Evolutionary conservation across 2,329 filamentous ascomycete species (phyloP).

Genomic region (Epicoccum sorghinum): DNA sequence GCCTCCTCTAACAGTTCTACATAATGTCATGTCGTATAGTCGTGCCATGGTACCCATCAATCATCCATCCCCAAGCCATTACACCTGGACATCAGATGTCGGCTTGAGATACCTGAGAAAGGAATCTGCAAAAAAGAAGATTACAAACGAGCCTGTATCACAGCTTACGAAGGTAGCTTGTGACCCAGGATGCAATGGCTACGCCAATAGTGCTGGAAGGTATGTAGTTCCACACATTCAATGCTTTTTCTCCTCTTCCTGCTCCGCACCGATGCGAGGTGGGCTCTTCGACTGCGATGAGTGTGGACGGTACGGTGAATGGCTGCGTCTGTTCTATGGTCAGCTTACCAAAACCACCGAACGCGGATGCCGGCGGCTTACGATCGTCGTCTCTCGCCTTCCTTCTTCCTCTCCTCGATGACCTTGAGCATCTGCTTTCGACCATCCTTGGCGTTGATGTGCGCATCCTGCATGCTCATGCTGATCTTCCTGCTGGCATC

Average conservation of each 20-base stretch:
- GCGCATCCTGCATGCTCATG: slow-evolving; percentile 89
- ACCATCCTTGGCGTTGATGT: slow-evolving; percentile 78
- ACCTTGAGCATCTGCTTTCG: slow-evolving; percentile 91
- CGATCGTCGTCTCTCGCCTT: slow-evolving; percentile 84
- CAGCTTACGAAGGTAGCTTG: no score
- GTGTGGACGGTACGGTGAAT: slow-evolving; percentile 41
- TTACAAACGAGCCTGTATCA: no score
- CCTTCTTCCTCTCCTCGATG: slow-evolving; percentile 84
- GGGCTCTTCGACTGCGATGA: slow-evolving; percentile 44
- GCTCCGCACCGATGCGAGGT: slow-evolving; percentile 47
- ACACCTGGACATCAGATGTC: no score
- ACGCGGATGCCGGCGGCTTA: slow-evolving; percentile 56
- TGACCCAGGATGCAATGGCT: neutral
- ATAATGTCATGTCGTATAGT: no score
- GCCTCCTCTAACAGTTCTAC: no score
- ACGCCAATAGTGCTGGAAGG: neutral
- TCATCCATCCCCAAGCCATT: no score
- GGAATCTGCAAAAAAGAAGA: no score
- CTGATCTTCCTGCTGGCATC: slow-evolving; percentile 85
- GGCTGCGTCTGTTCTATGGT: slow-evolving; percentile 35
- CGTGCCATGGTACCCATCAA: no score
- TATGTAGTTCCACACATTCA: neutral
- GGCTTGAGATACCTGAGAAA: no score
- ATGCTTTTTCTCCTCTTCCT: slow-evolving; percentile 17
- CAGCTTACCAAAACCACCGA: neutral